These are phyloP conservation scores for Fusarium xylarioides DNA, from an alignment of 2,329 filamentous ascomycete species.

Conservation along the genomic window DNA sequence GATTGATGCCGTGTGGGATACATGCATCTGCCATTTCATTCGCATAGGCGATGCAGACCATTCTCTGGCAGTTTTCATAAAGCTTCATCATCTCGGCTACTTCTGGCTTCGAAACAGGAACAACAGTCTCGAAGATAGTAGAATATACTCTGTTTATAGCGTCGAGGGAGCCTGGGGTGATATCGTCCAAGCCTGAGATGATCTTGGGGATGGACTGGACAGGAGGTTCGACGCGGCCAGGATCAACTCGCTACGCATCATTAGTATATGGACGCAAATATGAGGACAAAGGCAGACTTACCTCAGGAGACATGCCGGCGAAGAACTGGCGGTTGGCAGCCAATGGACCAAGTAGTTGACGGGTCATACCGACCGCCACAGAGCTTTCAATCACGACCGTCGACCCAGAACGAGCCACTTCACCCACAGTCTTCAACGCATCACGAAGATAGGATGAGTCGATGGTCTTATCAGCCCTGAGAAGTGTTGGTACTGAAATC, in stretches of 20 bases:
- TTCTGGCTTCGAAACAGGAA: conserved; percentile 59
- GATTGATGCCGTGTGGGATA: conserved; percentile 53
- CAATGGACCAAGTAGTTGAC: conserved; percentile 57
- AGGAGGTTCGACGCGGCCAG: conserved; percentile 55
- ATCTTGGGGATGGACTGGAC: conserved; percentile 59
- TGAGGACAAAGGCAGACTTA: background rate
- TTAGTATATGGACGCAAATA: background rate
- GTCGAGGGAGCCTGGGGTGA: conserved; percentile 53
- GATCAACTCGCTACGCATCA: conserved; percentile 55
- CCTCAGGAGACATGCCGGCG: conserved; percentile 58
- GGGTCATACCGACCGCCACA: conserved; percentile 63
- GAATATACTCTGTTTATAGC: conserved; percentile 55
- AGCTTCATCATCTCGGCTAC: conserved; percentile 66
- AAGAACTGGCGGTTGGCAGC: conserved; percentile 51
- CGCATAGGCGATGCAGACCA: conserved; percentile 62
- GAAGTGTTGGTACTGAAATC: conserved; percentile 61
- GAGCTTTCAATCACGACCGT: conserved; percentile 62
- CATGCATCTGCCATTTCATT: conserved; percentile 66
- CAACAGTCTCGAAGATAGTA: conserved; percentile 54
- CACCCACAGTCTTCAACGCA: conserved; percentile 54
- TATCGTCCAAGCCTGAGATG: conserved; percentile 59
- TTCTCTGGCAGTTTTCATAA: conserved; percentile 65
- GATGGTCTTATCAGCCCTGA: conserved; percentile 55
- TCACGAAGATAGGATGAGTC: conserved; percentile 56
- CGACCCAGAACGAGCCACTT: conserved; percentile 52